Evolutionary conservation across 257 asterid species (phyloP).

Genomic region (Nyctanthes arbortristis): DNA sequence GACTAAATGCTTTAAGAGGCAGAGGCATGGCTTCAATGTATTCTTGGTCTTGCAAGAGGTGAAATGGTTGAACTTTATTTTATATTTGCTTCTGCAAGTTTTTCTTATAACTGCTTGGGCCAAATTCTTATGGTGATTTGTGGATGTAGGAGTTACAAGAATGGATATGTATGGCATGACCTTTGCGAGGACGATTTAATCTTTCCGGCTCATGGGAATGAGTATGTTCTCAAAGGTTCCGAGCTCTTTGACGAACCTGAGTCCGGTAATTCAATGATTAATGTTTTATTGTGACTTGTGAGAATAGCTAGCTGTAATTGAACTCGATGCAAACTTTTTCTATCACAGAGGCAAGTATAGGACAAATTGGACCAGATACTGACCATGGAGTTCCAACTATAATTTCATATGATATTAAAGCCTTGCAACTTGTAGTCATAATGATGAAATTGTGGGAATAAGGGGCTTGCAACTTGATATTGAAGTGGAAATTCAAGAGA

Average conservation of each 20-base stretch:
- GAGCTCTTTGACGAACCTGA: conserved; percentile 80
- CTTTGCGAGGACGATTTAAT: conserved; percentile 81
- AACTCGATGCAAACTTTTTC: neutral
- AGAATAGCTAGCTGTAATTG: neutral
- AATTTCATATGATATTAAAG: too few relatives aligned
- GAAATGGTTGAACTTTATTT: conserved; percentile 13
- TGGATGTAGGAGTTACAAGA: conserved; percentile 75
- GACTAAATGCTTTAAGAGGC: conserved; percentile 85
- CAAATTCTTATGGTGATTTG: conserved; percentile 2
- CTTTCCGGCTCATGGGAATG: conserved; percentile 85
- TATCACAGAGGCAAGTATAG: neutral
- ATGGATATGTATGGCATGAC: conserved; percentile 97
- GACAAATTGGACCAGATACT: neutral
- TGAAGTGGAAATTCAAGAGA: too few relatives aligned
- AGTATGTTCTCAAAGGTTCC: conserved; percentile 94
- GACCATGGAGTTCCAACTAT: neutral
- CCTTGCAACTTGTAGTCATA: conserved; percentile 5
- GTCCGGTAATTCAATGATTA: conserved; percentile 34
- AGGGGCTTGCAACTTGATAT: neutral
- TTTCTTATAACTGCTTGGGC: neutral
- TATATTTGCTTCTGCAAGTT: neutral
- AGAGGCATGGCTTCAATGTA: conserved; percentile 90
- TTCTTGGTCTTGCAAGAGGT: conserved; percentile 99
- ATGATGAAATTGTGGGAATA: neutral
- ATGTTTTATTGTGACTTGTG: neutral